Base-by-base conservation (phyloP, 129 eudicot species). In the Lactuca sativa region DNA sequence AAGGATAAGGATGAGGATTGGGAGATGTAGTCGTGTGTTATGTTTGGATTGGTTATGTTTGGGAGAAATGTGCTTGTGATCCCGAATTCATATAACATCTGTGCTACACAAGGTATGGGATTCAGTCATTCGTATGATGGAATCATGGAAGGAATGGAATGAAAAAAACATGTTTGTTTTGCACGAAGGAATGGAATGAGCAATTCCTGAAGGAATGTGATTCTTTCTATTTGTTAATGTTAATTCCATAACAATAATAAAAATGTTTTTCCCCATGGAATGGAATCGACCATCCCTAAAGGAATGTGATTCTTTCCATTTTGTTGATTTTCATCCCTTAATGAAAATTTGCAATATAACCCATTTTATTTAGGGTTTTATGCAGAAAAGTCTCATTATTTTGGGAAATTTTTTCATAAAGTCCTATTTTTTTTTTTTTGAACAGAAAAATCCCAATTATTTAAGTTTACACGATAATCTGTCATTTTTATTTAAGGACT, bases 61-160 rank as follows among this genome's bases (percentile, higher is more conserved):
- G 53, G 73, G 36, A 68, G 38, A 68, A 60, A 68, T 54, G 8
- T 68, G 16, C 62, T 36, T 49, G 56, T 68, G 16, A 54, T 68
- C 2, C 40, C 3, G 62, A 67, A 67, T 67, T 67, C 73, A 11
- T 53, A 67, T 52, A 67, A 36, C 73, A 67, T 67, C 73, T 67
- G 62, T 54, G 17, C n/a, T 40, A n/a, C 13, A 64, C 44, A 66
- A 51, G 16, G 15, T 31, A 66, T 6, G 15, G 1, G 37, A 44
- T 55, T 52, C 61, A 67, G 57, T 34, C 33, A 66, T 66, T 14
- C 14, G 49, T 9, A 43, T 9, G 13, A 43, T 43, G 49, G 49
- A 43, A 43, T 43, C 49, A 43, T 1, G 13, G 49, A 43, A 43
- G 49, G 13, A 43, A 43, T 4, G 13, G 6, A 14, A 14, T 18